Conservation (phyloP, 129 eudicot genomes). For the Artemisia annua region DNA sequence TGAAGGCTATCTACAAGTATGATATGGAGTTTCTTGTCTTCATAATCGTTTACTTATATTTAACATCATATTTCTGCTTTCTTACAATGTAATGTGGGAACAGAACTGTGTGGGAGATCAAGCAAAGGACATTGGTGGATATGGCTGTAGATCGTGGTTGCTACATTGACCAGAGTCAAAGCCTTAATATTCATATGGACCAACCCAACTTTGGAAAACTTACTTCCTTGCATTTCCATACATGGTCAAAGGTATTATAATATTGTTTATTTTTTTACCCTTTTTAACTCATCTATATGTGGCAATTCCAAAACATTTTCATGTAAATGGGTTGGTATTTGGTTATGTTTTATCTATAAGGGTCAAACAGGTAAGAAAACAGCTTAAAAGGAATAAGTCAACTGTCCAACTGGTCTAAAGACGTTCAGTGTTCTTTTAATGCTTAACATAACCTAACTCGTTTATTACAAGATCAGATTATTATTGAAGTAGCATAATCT, state of each 20-base stretch:
- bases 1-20: conserved; percentile 78
- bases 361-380: too few relatives aligned
- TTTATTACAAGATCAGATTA: too few relatives aligned
- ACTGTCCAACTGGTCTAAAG: too few relatives aligned
- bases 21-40: conserved; percentile 5
- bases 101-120: conserved; percentile 99
- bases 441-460: too few relatives aligned
- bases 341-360: too few relatives aligned
- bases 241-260: conserved; percentile 73
- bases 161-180: conserved; percentile 96
- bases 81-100: not conserved
- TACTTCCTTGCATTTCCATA: conserved; percentile 90
- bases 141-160: conserved; percentile 99
- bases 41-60: not conserved
- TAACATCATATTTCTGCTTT: not conserved
- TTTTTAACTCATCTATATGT: not conserved
- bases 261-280: not conserved
- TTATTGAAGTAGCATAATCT: too few relatives aligned
- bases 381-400: too few relatives aligned
- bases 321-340: too few relatives aligned
- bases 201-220: conserved; percentile 91
- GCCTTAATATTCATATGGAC: conserved; percentile 93
- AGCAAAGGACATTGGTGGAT: conserved; percentile 83
- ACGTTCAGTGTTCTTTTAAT: too few relatives aligned
- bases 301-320: too few relatives aligned